Percentiles rank a stretch among this genome's conserved stretches.
Conservation (phyloP, 2,329 filamentous ascomycete species). For the Amylocarpus encephaloides region DNA sequence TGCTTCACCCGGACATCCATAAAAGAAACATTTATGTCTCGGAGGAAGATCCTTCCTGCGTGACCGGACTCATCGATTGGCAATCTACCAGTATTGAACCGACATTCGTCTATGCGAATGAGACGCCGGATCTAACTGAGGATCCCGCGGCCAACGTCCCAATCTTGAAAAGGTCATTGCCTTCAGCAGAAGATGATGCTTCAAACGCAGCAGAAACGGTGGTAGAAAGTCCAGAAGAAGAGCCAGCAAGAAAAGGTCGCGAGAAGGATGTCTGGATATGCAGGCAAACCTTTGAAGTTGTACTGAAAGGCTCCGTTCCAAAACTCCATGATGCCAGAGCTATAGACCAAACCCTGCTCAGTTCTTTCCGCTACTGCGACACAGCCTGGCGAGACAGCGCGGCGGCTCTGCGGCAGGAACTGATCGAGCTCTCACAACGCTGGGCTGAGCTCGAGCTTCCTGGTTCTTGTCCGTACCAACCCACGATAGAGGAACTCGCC, state of each 20-base stretch:
- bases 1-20: conserved; percentile 37
- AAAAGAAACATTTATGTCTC: conserved; percentile 39
- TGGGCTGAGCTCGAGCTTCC: conserved; percentile 36
- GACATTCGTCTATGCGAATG: conserved; percentile 35
- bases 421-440: conserved; percentile 33
- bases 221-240: conserved; percentile 1
- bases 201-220: too few species aligned
- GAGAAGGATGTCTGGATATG: conserved; percentile 17
- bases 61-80: conserved; percentile 39
- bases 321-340: conserved; percentile 30
- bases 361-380: conserved; percentile 36
- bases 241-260: conserved; percentile 25
- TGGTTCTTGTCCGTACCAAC: conserved; percentile 28
- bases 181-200: not conserved
- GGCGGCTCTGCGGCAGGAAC: conserved; percentile 34
- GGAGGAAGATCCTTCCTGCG: conserved; percentile 32
- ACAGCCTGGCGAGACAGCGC: conserved; percentile 37
- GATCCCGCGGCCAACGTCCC: not conserved
- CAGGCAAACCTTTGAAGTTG: conserved; percentile 30
- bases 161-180: conserved; percentile 1
- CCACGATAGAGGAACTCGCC: conserved; percentile 14
- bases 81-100: conserved; percentile 36
- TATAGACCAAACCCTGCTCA: conserved; percentile 33
- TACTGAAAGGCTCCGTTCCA: conserved; percentile 28
- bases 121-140: conserved; percentile 34